Base-by-base conservation (phyloP, 257 asterid genomes). In the Paulownia fortunei region DNA sequence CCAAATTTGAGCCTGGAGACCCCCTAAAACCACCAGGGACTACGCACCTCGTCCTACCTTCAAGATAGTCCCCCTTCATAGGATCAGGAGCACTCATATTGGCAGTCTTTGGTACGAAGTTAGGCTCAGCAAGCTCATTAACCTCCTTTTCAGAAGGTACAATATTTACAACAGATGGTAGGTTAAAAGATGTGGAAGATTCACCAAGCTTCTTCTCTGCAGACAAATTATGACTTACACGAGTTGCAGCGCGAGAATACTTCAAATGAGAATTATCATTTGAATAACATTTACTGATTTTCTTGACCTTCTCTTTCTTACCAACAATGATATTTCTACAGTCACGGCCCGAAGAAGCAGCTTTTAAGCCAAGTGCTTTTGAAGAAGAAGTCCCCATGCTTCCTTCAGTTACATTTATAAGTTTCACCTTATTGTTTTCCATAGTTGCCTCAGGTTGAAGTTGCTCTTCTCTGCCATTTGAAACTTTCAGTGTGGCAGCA, bases 291-390 rank as follows among this genome's bases (percentile, higher is more conserved):
- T 73, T 72, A 80, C 42, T 23, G 8, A 39, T 47, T 23, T 32
- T 59, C 73, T 66, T 75, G 73, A 27, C 77, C 44, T 69, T 58
- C 27, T 49, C 71, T 42, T 56, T 51, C 66, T 47, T 59, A 74
- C 60, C 73, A 68, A 41, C 61, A 55, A 19, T 12, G 8, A n/a
- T 23, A 62, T 12, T 30, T 62, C 23, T 60, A 10, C 75, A 69
- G 18, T 63, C 74, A 30, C 52, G 69, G n/a, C 76, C 79, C 16
- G 32, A 71, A 24, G 52, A 8, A 19, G 59, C 15, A 42, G 15
- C 42, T 71, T 46, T 56, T 24, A 60, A 56, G 68, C 79, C 79
- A 26, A 30, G 36, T 30, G 36, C 36, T 30, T 30, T 30, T 2
- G 79, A 42, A 72, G 71, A 54, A 7, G 72, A 32, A 4, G 71